Conservation (phyloP, 345 rosid genomes). For the Populus simonii region DNA sequence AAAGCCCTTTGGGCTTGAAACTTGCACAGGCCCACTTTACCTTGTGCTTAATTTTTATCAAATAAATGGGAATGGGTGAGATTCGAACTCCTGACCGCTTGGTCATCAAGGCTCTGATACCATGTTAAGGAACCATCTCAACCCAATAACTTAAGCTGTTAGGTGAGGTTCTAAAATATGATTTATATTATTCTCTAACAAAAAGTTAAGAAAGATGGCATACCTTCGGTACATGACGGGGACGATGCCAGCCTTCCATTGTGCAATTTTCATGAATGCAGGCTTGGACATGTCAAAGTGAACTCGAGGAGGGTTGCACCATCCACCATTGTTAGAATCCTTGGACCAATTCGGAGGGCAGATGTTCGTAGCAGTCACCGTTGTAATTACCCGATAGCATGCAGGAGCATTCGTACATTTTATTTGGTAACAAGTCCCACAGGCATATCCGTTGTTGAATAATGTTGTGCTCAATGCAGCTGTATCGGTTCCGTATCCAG, state of each 20-base stretch:
- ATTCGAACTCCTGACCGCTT: no score
- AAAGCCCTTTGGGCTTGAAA: no score
- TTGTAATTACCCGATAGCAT: constrained; percentile 46
- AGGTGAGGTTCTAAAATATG: no score
- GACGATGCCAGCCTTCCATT: constrained; percentile 83
- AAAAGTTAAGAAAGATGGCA: not conserved
- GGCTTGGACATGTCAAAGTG: constrained; percentile 90
- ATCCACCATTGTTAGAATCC: constrained; percentile 69
- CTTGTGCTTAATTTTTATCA: no score
- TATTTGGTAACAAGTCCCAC: constrained; percentile 75
- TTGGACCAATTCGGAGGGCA: constrained; percentile 77
- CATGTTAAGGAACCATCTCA: no score
- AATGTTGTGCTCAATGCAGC: constrained; percentile 66
- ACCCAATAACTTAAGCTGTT: no score
- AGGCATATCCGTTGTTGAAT: constrained; percentile 69
- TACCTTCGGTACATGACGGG: constrained; percentile 75
- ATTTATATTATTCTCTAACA: no score
- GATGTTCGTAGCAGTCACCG: constrained; percentile 74
- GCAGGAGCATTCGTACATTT: constrained; percentile 50
- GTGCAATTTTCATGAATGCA: constrained; percentile 77
- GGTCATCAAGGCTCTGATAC: no score
- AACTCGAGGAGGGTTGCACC: constrained; percentile 87
- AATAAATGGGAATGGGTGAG: no score
- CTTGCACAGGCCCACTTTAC: no score
- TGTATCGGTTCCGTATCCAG: constrained; percentile 65